Base-by-base conservation (phyloP, 208 protist species). In the Wallacemonas sp. region DNA sequence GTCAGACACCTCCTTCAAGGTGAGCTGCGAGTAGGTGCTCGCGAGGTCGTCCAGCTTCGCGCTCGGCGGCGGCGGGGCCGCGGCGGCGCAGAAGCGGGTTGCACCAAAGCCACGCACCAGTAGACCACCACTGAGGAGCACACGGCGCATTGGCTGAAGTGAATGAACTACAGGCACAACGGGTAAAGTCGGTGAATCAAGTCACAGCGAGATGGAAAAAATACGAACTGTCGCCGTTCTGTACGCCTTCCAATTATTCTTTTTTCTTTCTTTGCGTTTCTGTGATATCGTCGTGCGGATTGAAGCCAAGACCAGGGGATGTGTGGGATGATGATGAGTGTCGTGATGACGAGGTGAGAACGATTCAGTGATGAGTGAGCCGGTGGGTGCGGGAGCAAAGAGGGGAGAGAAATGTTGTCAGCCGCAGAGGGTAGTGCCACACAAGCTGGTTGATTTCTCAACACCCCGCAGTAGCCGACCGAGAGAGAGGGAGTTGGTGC, bases 1-100 rank as follows among this genome's bases (percentile, higher is more conserved):
- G 44, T 90, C 79, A 0, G 89, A 91, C 19, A 95, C 66, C 57
- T 95, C 86, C 77, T 83, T 89, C 39, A 95, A 75, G 13, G 89
- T 95, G 21, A 95, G 78, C 78, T 95, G 89, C 30, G 86, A 74
- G 75, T 92, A 93, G n/a, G 82, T 55, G 19, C 27, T 54, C 3
- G 89, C 89, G 15, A 95, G 71, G 41, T 87, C 85, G 32, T 95
- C 85, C 19, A 95, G 42, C 70, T 92, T 92, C 3, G 73, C 57
- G 52, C 59, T 83, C 12, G 67, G 53, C 39, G 63, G 62, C 27
- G 68, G 42, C 0, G 79, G 65, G 54, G 38, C n/a, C n/a, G n/a
- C 73, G 26, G 76, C 52, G 24, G 65, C 50, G 46, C 77, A 87
- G 58, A 53, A 57, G 60, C 76, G 81, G 38, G 42, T 39, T 26